Evolutionary conservation across 2,329 filamentous ascomycete species (phyloP).

Genomic region (Talaromyces sp.): DNA sequence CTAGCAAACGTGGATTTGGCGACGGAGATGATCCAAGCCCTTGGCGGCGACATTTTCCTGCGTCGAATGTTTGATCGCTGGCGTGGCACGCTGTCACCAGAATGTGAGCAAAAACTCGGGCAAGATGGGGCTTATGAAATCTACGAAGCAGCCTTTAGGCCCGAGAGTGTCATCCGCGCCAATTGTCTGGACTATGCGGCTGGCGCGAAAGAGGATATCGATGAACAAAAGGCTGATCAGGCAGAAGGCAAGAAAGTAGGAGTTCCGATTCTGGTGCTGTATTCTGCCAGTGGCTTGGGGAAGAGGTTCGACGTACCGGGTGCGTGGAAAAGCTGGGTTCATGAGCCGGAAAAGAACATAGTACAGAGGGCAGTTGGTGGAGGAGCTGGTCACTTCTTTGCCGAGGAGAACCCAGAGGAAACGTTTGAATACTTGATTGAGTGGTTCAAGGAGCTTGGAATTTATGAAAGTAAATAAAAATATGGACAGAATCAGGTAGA

Average conservation of each 20-base stretch:
- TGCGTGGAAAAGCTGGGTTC: conserved; percentile 45
- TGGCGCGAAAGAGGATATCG: conserved; percentile 38
- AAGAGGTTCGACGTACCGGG: conserved; percentile 37
- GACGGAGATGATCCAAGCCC: conserved; percentile 38
- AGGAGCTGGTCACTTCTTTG: conserved; percentile 40
- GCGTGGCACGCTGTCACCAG: conserved; percentile 19
- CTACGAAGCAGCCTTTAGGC: conserved; percentile 41
- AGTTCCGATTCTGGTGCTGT: conserved; percentile 41
- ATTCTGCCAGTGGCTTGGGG: conserved; percentile 38
- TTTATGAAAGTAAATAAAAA: not conserved
- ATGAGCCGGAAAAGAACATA: conserved; percentile 24
- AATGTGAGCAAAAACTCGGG: conserved; percentile 15
- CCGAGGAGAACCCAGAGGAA: conserved; percentile 40
- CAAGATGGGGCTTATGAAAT: conserved; percentile 36
- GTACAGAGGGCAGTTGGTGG: conserved; percentile 30
- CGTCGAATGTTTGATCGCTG: conserved; percentile 27
- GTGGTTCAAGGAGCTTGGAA: not conserved
- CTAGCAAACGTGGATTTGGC: conserved; percentile 45
- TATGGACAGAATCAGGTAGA: not conserved
- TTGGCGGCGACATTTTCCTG: conserved; percentile 38
- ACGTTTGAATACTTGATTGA: conserved; percentile 20
- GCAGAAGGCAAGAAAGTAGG: conserved; percentile 39
- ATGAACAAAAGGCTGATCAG: conserved; percentile 43
- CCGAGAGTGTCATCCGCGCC: conserved; percentile 37
- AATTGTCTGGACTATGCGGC: conserved; percentile 46